Conservation (phyloP, 1,284 basidiomycete species). For the Mycena citricolor region DNA sequence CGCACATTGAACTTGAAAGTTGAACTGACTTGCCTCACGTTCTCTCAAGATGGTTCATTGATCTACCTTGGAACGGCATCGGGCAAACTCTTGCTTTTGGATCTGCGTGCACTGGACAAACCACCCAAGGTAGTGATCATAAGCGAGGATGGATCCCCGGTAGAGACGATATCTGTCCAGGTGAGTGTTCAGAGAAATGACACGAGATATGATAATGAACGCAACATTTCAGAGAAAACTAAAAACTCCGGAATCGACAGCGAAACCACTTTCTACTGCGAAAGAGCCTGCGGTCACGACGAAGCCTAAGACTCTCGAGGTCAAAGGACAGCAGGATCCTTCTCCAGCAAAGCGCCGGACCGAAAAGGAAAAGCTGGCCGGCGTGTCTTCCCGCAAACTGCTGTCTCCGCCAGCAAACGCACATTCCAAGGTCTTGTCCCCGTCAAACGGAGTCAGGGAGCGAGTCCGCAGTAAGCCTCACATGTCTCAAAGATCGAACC, state of each 20-base stretch:
- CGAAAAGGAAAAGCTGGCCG: neutral
- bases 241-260: slow-evolving; percentile 8
- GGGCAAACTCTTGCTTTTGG: slow-evolving; percentile 60
- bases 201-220: slow-evolving; percentile 31
- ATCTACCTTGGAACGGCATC: slow-evolving; percentile 63
- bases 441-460: no score
- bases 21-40: slow-evolving; percentile 54
- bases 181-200: slow-evolving; percentile 33
- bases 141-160: slow-evolving; percentile 43
- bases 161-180: slow-evolving; percentile 57
- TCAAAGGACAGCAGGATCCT: neutral
- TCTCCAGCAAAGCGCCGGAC: neutral
- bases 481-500: no score
- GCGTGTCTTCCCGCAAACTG: no score
- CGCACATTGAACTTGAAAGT: slow-evolving; percentile 52
- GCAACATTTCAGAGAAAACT: slow-evolving; percentile 25
- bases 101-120: slow-evolving; percentile 63
- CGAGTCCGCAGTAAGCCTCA: no score
- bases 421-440: no score
- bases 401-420: no score
- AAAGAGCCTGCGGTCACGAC: neutral
- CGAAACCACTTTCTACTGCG: neutral
- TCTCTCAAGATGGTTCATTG: slow-evolving; percentile 66
- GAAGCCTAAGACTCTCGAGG: neutral
- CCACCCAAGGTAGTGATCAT: slow-evolving; percentile 52